Evolutionary conservation across 305 asterid genomes (phyloP).

Genomic region (Fraxinus ornus): DNA sequence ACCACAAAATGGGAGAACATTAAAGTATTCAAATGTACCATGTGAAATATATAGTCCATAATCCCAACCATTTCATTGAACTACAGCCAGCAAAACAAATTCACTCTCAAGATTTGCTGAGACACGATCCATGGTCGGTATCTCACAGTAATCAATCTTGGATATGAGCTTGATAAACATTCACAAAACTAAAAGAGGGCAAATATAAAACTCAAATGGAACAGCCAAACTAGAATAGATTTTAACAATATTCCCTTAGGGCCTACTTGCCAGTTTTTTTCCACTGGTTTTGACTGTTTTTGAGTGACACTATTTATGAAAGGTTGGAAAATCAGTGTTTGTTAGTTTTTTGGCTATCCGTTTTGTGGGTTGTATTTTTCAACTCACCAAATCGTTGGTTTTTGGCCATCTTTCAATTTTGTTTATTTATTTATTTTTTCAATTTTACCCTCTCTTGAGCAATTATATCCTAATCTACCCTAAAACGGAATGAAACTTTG

Average conservation of each 20-base stretch:
- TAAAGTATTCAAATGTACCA: not conserved
- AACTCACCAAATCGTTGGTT: not conserved
- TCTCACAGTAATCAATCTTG: not conserved
- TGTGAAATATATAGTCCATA: not conserved
- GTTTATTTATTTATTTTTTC: not conserved
- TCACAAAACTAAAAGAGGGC: not conserved
- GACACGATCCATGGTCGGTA: not conserved
- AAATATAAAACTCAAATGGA: not conserved
- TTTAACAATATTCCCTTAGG: not conserved
- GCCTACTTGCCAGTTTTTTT: not conserved
- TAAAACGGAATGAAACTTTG: not conserved
- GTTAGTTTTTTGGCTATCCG: not conserved
- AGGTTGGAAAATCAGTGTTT: not conserved
- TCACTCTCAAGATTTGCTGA: not conserved
- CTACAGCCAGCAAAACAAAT: not conserved
- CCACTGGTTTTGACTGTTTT: not conserved
- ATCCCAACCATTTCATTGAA: not conserved
- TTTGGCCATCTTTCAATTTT: not conserved
- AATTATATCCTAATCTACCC: not conserved
- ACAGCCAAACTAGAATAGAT: not conserved
- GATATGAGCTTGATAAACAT: not conserved
- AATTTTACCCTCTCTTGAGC: not conserved
- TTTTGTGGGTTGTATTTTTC: not conserved
- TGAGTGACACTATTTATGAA: not conserved
- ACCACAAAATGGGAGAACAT: not conserved